Base-by-base conservation (phyloP, 192 early-diverging fungal genomes). In the Coemansia sp. region DNA sequence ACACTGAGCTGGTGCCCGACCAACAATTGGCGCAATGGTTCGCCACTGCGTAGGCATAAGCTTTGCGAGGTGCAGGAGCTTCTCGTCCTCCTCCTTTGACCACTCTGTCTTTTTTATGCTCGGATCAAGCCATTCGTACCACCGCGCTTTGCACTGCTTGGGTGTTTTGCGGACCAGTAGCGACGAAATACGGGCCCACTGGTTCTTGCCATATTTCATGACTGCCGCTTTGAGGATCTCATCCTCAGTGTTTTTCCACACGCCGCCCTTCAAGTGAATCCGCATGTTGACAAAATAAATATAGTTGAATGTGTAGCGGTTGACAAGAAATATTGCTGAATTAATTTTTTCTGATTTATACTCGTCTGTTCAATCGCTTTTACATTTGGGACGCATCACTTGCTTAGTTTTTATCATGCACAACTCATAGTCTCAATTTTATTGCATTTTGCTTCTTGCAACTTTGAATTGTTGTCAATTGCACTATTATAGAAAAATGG, bases 231-330 rank as follows among this genome's bases (percentile, higher is more conserved):
- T 96, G 68, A 97, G 88, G 69, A 95, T 92, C 78, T 97, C 94
- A 86, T 98, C 97, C 84, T 99, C 97, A 27, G 95, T 96, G 84
- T 99, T 99, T 71, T 96, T 97, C 97, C 97, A 99, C 65, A 96
- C 92, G 48, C 97, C 96, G 39, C 97, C 97, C 65, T 79, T 79
- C 50, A 79, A 39, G 41, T 79, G 71, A 11, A 79, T 45, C 6
- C 65, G 57, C 76, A 79, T 79, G 10, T 32, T 20, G 47, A 19
- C 18, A 49, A n/a, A 8, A 49, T 19, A 18, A 49, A 49, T 27
- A 53, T 14, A 53, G 14, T 22, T 26, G 20, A 19, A 53, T 10
- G 51, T 32, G 29, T 32, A 32, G 29, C 29, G 7, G 29, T 32
- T 8, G 29, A 7, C 29, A 7, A 32, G 29, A 32, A 32, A 7